Base-by-base conservation (phyloP, 345 rosid genomes). In the Citrus sinensis region DNA sequence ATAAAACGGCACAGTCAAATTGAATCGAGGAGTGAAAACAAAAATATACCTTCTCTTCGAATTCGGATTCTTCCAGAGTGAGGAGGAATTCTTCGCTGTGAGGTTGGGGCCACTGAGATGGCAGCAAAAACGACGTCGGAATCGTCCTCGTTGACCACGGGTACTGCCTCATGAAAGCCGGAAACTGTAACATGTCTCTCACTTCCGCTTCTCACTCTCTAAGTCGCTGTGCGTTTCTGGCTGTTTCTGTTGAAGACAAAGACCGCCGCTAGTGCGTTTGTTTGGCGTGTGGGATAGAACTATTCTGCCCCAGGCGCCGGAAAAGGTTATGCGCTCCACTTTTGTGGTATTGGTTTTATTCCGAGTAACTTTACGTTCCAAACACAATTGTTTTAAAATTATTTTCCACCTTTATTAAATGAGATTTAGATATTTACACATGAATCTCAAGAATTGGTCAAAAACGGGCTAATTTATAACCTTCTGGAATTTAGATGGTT, bases 31-130 rank as follows among this genome's bases (percentile, higher is more conserved):
- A 17, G 20, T 10, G 46, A 55, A 22, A 10, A 30, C 11, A 59
- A 58, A 35, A 2, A 4, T 14, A 8, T 75, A 93, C 97, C 91
- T 88, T 92, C 39, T 89, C 98, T 73, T 93, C 94, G 84, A 84
- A 90, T 49, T 87, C 92, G 71, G 97, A 85, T 85, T 93, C 98
- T 78, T 95, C 96, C 97, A 94, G 89, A 78, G 97, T 89, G 40
- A 94, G 97, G 69, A 92, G 88, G 22, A 92, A 82, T 86, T 96
- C 99, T 29, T 91, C 95, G 78, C 73, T 90, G 29, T 88, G 97
- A 16, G 91, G 87, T 63, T 90, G 95, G 1, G 97, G 90, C 88
- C 93, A 92, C 68, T 91, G 93, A 19, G 92, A 83, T 5, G 97
- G 93, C 5, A 94, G 85, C 81, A 94, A 61, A 77, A 84, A 69